Evolutionary conservation across 176 grass and related monocot genomes (phyloP).

Genomic region (Oryza meyeriana): DNA sequence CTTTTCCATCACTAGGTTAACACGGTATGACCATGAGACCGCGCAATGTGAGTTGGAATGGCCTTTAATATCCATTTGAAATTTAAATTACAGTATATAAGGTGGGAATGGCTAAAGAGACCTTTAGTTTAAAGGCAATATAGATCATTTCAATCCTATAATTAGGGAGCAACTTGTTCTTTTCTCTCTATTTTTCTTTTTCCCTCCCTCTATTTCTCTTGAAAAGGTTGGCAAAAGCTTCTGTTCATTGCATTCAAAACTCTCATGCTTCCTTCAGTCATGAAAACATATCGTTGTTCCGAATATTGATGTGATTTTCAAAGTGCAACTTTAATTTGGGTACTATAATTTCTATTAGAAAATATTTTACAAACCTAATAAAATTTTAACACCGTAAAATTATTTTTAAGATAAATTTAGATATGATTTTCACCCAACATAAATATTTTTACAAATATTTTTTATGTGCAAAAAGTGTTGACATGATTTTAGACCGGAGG

Average conservation of each 20-base stretch:
- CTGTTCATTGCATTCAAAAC: neutral
- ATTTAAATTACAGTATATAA: neutral
- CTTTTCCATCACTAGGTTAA: neutral
- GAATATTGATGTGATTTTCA: neutral
- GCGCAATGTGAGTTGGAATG: neutral
- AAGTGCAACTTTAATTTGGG: neutral
- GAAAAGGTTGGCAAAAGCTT: neutral
- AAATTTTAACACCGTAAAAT: neutral
- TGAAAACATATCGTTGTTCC: neutral
- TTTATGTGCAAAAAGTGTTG: neutral
- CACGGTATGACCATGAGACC: neutral
- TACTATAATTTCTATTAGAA: neutral
- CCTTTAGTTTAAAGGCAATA: neutral
- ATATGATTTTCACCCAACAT: too few species aligned
- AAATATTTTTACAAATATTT: neutral
- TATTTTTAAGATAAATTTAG: neutral
- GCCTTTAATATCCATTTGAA: neutral
- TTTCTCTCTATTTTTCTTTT: neutral
- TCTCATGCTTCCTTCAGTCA: neutral
- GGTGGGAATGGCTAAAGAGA: neutral
- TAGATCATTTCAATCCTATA: neutral
- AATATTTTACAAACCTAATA: neutral
- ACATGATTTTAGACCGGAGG: neutral
- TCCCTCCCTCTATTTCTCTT: neutral
- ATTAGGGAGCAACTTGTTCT: neutral